Base-by-base conservation (phyloP, 2,329 filamentous ascomycete genomes). In the Gyromitra esculenta region DNA sequence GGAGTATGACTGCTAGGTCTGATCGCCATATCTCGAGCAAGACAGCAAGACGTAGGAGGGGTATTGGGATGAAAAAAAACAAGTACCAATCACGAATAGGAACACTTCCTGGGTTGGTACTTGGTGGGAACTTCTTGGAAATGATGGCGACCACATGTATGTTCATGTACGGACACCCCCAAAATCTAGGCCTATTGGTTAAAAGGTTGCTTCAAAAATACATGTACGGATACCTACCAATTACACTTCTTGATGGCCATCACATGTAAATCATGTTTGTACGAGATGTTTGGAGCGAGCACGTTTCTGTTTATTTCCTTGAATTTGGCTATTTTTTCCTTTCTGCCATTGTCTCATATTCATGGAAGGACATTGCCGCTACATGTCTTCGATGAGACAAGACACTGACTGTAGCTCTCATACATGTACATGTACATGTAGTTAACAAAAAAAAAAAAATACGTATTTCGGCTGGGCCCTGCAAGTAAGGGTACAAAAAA, bases 201-300 rank as follows among this genome's bases (percentile, higher is more conserved):
- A 31, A 31, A 31, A 31, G 2, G 25, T 31, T 31, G 25, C 25
- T 4, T 31, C 25, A 31, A 31, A 31, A 31, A 31, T 31, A 31
- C 25, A 31, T 31, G 25, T 31, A 25, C 54, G 41, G 43, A 50
- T 39, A 31, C 43, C n/a, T 52, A 59, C 63, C 43, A 59, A 59
- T 18, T 31, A 31, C 25, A 31, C 25, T 31, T 35, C 15, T 18
- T 69, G 45, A 59, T 69, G 31, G 39, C 37, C 50, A 64, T 64
- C 72, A 70, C 59, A 56, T 66, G n/a, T 62, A 64, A 39, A 75
- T 62, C 11, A 41, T 65, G 39, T 57, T n/a, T 56, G 39, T 59
- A 60, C n/a, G 13, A 8, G 25, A 39, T 48, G 21, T 48, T 68
- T 48, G 21, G 41, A 63, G 60, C 25, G 57, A 21, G 62, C 9